Evolutionary conservation across 1,284 basidiomycete species (phyloP).

Genomic region (Boletus nobilissimus): DNA sequence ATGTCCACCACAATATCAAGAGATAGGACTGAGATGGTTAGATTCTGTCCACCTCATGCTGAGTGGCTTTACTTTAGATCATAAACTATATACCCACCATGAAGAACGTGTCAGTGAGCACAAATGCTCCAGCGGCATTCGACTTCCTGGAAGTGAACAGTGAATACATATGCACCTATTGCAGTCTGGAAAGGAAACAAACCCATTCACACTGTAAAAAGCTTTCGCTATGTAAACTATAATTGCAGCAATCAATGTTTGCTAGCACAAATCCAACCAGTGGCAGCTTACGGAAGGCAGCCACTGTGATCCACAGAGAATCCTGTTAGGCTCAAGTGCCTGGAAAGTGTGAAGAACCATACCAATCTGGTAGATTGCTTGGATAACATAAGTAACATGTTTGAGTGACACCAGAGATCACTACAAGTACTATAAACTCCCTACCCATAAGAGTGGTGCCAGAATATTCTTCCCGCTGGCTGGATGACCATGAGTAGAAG

Average conservation of each 20-base stretch:
- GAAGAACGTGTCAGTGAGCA: not conserved
- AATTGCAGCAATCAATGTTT: not conserved
- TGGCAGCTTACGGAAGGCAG: conserved; percentile 4
- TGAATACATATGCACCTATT: not conserved
- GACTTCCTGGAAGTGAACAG: not conserved
- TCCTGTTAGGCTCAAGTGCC: not conserved
- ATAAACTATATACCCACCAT: conserved; percentile 10
- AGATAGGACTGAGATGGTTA: not conserved
- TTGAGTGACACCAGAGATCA: not conserved
- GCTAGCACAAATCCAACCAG: not conserved
- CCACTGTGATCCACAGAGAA: not conserved
- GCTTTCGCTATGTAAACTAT: conserved; percentile 16
- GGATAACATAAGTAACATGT: not conserved
- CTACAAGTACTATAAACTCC: not conserved
- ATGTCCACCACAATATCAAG: conserved; percentile 13
- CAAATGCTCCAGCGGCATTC: not conserved
- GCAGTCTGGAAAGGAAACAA: not conserved
- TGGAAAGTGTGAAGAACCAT: not conserved
- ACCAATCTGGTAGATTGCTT: conserved; percentile 23
- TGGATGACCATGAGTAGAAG: not conserved
- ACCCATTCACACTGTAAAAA: conserved; percentile 25
- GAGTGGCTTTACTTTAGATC: not conserved
- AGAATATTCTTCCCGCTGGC: not conserved
- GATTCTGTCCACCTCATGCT: not conserved
- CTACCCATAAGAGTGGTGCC: not conserved